Evolutionary conservation across 2,329 filamentous ascomycete genomes (phyloP).

Genomic region (Nannizziopsis barbatae): DNA sequence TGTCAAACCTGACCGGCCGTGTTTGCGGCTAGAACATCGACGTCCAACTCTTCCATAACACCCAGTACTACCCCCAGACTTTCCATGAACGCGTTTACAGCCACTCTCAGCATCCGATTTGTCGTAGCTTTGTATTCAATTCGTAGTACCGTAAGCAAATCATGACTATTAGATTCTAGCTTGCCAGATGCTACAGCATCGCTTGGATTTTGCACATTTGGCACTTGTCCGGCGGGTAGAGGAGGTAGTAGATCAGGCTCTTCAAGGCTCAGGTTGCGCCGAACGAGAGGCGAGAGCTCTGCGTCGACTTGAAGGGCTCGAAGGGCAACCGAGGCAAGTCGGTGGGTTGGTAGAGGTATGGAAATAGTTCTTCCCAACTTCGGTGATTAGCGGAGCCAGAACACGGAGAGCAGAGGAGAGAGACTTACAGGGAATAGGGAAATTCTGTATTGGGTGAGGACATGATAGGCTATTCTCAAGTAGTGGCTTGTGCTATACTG

Average conservation of each 20-base stretch:
- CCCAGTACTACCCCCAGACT: constrained; percentile 72
- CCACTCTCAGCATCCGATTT: constrained; percentile 90
- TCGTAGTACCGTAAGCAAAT: constrained; percentile 47
- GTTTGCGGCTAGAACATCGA: constrained; percentile 53
- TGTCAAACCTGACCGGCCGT: background rate
- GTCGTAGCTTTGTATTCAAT: constrained; percentile 79
- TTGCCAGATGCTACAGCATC: constrained; percentile 2
- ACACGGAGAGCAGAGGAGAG: constrained; percentile 7
- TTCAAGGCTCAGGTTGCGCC: constrained; percentile 54
- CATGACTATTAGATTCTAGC: constrained; percentile 20
- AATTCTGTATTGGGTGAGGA: constrained; percentile 40
- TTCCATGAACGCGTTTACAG: constrained; percentile 94
- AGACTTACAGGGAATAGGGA: constrained; percentile 52
- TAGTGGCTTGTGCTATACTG: background rate
- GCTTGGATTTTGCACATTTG: constrained; percentile 18
- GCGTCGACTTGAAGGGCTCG: constrained; percentile 71
- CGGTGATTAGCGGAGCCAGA: background rate
- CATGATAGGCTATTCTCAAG: background rate
- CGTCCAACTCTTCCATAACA: constrained; percentile 82
- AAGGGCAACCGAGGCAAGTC: constrained; percentile 65
- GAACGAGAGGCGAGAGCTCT: constrained; percentile 77
- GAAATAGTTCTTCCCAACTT: constrained; percentile 45
- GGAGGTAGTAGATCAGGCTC: constrained; percentile 13
- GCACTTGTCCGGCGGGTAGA: constrained; percentile 4
- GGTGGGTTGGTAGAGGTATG: constrained; percentile 68